Evolutionary conservation across 495 filamentous ascomycete species (phyloP).

Genomic region (Aspergillus hancockii): DNA sequence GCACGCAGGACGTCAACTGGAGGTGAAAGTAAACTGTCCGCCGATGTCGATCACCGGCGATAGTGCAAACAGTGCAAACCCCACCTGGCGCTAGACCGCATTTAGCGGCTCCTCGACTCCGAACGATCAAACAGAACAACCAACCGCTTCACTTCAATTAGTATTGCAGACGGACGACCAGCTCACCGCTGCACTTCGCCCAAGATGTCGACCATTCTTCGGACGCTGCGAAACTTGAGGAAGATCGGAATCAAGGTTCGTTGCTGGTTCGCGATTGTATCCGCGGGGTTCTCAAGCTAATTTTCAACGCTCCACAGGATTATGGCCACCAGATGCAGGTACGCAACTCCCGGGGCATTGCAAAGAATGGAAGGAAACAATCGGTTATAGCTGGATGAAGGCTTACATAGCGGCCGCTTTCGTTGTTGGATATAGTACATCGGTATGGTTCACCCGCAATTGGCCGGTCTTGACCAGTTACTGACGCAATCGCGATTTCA

Average conservation of each 20-base stretch:
- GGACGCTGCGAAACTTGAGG: conserved; percentile 84
- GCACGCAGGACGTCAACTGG: not conserved
- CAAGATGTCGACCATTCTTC: conserved; percentile 87
- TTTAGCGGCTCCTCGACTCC: conserved; percentile 19
- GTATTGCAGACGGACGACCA: conserved; percentile 3
- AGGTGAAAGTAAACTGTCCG: not conserved
- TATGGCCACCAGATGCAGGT: conserved; percentile 92
- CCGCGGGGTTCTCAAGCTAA: conserved; percentile 28
- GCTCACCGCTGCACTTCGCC: conserved; percentile 21
- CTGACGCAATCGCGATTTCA: conserved; percentile 43
- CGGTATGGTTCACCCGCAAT: conserved; percentile 46
- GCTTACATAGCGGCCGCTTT: conserved; percentile 25
- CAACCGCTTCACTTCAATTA: conserved; percentile 21
- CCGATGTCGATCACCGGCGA: conserved; percentile 1
- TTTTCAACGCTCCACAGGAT: conserved; percentile 55
- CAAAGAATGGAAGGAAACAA: conserved; percentile 11
- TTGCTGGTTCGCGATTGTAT: conserved; percentile 3
- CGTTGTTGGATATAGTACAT: conserved; percentile 57
- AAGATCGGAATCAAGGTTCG: conserved; percentile 83
- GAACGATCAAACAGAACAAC: conserved; percentile 20
- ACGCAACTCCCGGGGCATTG: conserved; percentile 33
- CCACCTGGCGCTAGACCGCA: conserved; percentile 26
- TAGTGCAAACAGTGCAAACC: conserved; percentile 47
- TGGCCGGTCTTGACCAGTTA: conserved; percentile 6
- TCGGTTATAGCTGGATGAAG: conserved; percentile 6